Base-by-base conservation (phyloP, 306 rosid species). In the Castanopsis chinensis region DNA sequence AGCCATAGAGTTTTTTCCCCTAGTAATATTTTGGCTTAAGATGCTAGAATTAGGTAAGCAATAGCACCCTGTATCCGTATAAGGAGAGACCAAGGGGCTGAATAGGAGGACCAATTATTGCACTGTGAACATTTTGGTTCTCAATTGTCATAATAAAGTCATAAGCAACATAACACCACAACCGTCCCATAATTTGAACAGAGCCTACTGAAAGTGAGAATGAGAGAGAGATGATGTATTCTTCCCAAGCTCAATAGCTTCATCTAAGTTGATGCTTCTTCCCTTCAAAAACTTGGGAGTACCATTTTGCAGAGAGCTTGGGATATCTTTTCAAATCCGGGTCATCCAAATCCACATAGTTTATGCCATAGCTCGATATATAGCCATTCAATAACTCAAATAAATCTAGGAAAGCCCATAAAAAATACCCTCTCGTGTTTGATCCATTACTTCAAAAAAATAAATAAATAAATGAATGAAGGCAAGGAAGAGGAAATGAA, bases 391-490 rank as follows among this genome's bases (percentile, higher is more conserved):
- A 5, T 51, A 94, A 21, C 85, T 94, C 94, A 3, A 84, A 74
- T 3, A 51, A 53, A 67, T 94, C 96, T 78, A 90, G 14, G 43
- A 93, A 83, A n/a, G 94, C 88, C 98, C 97, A 90, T 5, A 70
- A 65, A 55, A 94, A 92, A 68, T 92, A 92, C 3, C 96, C 96
- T 82, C 77, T 89, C 23, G 86, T 43, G 17, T 93, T 85, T 20
- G 83, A 81, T 80, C 96, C 96, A 55, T 80, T 84, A 89, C 96
- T 93, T 21, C 21, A 25, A 64, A 28, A 25, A 64, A 28, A 23
- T 0, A 63, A 64, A 33, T 6, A 35, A 27, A 27, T 27, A 27
- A 27, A 27, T 27, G 2, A n/a, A 28, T 58, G 8, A 23, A 28
- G 32, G 35, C 9, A 25, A 23, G 20, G 27, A 30, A 28, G 12